A percentile compares a stretch with the other conserved stretches of the same genome.
Evolutionary conservation across 257 asterid genomes (phyloP).

Genomic region (Gynochthodes officinalis): DNA sequence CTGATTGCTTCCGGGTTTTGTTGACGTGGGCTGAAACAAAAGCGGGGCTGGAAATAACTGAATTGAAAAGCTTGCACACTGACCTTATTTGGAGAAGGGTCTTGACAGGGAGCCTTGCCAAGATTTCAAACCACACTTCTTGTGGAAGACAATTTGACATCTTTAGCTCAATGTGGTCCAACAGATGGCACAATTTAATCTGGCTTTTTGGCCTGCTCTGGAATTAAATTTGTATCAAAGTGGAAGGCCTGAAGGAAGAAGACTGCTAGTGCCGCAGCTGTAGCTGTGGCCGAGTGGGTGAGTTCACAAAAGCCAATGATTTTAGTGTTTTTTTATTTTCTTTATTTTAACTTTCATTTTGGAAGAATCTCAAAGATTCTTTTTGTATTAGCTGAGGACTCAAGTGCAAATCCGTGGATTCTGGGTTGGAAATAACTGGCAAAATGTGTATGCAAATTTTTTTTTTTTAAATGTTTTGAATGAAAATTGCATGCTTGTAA

Average conservation of each 20-base stretch:
- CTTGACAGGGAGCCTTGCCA: slow-evolving; percentile 9
- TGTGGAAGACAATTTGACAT: slow-evolving; percentile 20
- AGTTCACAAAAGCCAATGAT: background rate
- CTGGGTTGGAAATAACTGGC: too few relatives aligned
- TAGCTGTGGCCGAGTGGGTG: background rate
- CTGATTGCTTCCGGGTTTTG: background rate
- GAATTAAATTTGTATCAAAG: background rate
- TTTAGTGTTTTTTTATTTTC: too few relatives aligned
- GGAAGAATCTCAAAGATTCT: too few relatives aligned
- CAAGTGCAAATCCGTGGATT: too few relatives aligned
- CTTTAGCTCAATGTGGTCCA: background rate
- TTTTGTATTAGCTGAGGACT: background rate
- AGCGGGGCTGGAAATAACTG: slow-evolving; percentile 12
- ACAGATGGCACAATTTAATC: background rate
- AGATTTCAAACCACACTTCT: slow-evolving; percentile 10
- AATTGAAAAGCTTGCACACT: slow-evolving; percentile 14
- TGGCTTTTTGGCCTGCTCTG: background rate
- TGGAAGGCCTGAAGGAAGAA: background rate
- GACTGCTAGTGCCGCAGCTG: background rate
- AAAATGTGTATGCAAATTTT: too few relatives aligned
- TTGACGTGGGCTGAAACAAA: slow-evolving; percentile 20
- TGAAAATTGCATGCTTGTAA: too few relatives aligned
- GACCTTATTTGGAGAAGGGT: slow-evolving; percentile 23
- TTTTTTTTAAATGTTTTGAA: too few relatives aligned
- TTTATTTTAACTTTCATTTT: too few relatives aligned